These are phyloP conservation scores for Microdochium paspali DNA, from an alignment of 2,329 filamentous ascomycete genomes.

Conservation along the genomic window DNA sequence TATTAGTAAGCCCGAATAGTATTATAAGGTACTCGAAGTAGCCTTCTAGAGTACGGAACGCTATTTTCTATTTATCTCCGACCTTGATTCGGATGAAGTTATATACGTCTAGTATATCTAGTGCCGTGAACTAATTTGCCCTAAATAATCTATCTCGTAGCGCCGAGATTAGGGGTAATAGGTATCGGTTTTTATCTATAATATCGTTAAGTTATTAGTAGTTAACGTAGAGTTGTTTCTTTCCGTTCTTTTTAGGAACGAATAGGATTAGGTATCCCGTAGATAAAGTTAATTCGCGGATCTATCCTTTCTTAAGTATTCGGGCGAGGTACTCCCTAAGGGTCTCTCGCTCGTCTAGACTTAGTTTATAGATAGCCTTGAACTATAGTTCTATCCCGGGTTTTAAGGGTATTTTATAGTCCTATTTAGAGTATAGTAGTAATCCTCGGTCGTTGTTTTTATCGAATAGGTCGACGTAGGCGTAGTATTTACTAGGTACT, in stretches of 20 bases:
- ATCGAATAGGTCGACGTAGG: neutral
- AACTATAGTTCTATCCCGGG: conserved; percentile 1
- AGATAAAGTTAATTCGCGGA: conserved; percentile 1
- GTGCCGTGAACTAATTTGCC: conserved; percentile 4
- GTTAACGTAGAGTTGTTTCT: conserved; percentile 12
- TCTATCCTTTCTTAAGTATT: conserved; percentile 1
- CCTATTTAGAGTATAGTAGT: neutral
- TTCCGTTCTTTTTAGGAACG: conserved; percentile 8
- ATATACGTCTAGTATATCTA: conserved; percentile 8
- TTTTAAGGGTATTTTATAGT: conserved; percentile 2
- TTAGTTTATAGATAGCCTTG: conserved; percentile 2
- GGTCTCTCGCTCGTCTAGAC: neutral
- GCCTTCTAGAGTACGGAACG: conserved; percentile 13
- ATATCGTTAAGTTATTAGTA: conserved; percentile 14
- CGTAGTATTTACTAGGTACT: neutral
- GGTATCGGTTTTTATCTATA: conserved; percentile 13
- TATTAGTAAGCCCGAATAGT: conserved; percentile 15
- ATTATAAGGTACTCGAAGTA: conserved; percentile 20
- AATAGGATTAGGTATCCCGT: conserved; percentile 5
- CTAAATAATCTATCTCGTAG: conserved; percentile 7
- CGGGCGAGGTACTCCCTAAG: conserved; percentile 2
- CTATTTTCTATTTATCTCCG: conserved; percentile 20
- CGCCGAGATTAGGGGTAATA: conserved; percentile 12
- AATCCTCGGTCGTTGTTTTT: neutral
- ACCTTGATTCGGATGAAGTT: conserved; percentile 11